Conservation (phyloP, 148 eudicot species). For the Heliosperma pusillum region DNA sequence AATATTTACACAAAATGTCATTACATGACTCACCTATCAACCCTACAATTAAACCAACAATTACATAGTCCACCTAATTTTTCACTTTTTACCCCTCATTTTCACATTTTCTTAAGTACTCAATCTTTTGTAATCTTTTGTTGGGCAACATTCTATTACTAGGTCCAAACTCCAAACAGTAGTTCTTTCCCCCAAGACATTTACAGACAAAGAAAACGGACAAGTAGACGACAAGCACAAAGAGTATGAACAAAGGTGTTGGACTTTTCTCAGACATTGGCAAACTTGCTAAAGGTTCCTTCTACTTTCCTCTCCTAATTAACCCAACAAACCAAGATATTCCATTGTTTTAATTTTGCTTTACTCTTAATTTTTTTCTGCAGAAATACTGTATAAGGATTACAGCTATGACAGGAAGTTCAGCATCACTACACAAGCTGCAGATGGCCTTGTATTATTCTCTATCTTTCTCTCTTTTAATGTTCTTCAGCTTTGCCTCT, state of each 20-base stretch:
- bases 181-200: not conserved
- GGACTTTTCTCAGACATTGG: conserved; percentile 34
- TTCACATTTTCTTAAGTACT: too few species aligned
- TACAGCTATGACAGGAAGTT: conserved; percentile 25
- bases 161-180: not conserved
- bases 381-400: conserved; percentile 35
- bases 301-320: not conserved
- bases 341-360: not conserved
- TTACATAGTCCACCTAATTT: too few species aligned
- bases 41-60: too few species aligned
- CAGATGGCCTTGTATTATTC: conserved; percentile 28
- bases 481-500: not conserved
- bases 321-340: not conserved
- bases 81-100: too few species aligned
- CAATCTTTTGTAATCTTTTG: too few species aligned
- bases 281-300: conserved; percentile 26
- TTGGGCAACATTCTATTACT: not conserved
- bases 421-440: conserved; percentile 26
- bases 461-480: not conserved
- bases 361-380: conserved; percentile 17
- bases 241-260: conserved; percentile 16
- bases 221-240: not conserved
- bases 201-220: not conserved
- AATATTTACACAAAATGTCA: too few species aligned
- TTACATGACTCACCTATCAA: too few species aligned